These are phyloP conservation scores for Syzygium syzygioides DNA, from an alignment of 441 rosid genomes.

Conservation along the genomic window DNA sequence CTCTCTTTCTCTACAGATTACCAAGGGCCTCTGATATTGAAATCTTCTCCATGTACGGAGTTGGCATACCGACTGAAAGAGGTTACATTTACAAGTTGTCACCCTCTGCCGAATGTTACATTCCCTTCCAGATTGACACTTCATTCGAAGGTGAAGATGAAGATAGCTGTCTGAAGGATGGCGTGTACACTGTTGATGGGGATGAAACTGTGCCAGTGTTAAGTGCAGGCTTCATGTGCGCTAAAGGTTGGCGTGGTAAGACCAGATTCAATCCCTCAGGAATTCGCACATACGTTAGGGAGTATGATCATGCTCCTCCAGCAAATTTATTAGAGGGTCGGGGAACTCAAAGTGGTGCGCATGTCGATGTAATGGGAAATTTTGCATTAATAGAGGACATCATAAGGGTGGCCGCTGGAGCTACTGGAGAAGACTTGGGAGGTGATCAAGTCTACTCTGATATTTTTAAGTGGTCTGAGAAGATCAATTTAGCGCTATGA, in stretches of 20 bases:
- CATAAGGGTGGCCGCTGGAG: constrained; percentile 90
- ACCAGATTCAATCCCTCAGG: constrained; percentile 93
- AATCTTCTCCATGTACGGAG: constrained; percentile 81
- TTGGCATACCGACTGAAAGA: constrained; percentile 93
- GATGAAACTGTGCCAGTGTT: constrained; percentile 93
- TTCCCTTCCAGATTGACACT: constrained; percentile 87
- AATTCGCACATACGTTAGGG: constrained; percentile 59
- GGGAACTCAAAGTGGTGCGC: constrained; percentile 87
- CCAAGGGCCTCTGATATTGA: constrained; percentile 96
- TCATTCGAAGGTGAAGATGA: constrained; percentile 58
- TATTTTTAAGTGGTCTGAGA: constrained; percentile 80
- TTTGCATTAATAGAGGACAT: constrained; percentile 87
- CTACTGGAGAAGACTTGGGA: constrained; percentile 68
- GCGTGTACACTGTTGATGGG: constrained; percentile 83
- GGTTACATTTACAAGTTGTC: constrained; percentile 73
- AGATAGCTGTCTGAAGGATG: constrained; percentile 66
- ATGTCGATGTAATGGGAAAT: constrained; percentile 97
- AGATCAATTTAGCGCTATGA: constrained; percentile 60
- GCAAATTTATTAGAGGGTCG: constrained; percentile 84
- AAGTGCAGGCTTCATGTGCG: constrained; percentile 93
- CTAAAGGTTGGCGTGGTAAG: constrained; percentile 97
- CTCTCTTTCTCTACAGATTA: constrained; percentile 46
- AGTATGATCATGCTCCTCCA: constrained; percentile 83
- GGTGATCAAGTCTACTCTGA: constrained; percentile 77
- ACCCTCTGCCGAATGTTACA: constrained; percentile 66